Evolutionary conservation across 306 rosid species (phyloP).

Genomic region (Sicyos baderoa): DNA sequence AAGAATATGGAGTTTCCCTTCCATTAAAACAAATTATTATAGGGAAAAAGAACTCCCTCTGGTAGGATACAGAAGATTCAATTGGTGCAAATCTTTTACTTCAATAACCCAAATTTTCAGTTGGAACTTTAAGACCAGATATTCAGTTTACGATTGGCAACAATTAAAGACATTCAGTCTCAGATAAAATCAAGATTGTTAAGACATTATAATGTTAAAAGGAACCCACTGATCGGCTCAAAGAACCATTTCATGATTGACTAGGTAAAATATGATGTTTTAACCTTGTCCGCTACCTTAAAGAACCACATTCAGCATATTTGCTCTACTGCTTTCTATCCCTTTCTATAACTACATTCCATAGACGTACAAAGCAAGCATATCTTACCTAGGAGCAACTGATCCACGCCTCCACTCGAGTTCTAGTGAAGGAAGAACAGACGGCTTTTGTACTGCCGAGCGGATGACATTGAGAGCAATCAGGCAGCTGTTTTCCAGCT

Average conservation of each 20-base stretch:
- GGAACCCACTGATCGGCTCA: not conserved
- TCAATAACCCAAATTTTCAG: not conserved
- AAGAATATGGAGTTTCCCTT: not conserved
- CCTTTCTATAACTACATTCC: constrained; percentile 3
- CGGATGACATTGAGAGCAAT: constrained; percentile 70
- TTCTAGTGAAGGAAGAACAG: constrained; percentile 84
- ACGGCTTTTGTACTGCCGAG: constrained; percentile 70
- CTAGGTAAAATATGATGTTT: not conserved
- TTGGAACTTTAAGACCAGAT: not conserved
- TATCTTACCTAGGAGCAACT: constrained; percentile 73
- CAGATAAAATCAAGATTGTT: not conserved
- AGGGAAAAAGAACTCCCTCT: not conserved
- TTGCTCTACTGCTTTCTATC: not conserved
- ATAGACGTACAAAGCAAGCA: constrained; percentile 3
- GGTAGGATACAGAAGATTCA: not conserved
- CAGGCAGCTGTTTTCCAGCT: constrained; percentile 54
- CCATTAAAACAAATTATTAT: not conserved
- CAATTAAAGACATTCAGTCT: not conserved
- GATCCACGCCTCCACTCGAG: constrained; percentile 88
- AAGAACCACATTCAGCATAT: not conserved
- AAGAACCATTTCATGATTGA: not conserved
- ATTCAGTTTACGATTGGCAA: not conserved
- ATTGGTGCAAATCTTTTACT: not conserved
- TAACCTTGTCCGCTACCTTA: not conserved
- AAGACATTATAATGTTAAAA: not conserved